Percentiles rank a stretch among this genome's conserved stretches.
phyloP scores from a whole-genome alignment of 805 yeast species.

The Candida andamanensis region DNA sequence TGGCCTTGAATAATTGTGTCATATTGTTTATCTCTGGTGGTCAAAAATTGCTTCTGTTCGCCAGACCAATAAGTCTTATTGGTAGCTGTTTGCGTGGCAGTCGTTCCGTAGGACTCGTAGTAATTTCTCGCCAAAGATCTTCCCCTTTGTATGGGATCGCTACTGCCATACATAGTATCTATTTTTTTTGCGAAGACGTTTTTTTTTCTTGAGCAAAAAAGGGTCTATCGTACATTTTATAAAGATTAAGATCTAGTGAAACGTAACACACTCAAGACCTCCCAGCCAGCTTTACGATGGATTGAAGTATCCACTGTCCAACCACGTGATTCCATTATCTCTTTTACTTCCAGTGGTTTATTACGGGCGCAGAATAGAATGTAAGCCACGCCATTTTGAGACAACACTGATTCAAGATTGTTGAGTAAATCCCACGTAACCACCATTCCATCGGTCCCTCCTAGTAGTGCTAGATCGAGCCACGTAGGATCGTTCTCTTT shows the following conservation, averaged over 20 bases:
- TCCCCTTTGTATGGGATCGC: no score
- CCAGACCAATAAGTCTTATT: conserved; percentile 31
- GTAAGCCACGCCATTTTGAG: conserved; percentile 68
- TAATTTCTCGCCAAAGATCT: no score
- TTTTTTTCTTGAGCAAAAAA: no score
- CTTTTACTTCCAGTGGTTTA: conserved; percentile 59
- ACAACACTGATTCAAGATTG: conserved; percentile 46
- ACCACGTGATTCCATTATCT: conserved; percentile 37
- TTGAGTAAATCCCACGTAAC: conserved; percentile 66
- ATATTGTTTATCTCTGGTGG: conserved; percentile 16
- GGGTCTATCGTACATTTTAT: no score
- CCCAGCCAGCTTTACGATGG: conserved; percentile 92
- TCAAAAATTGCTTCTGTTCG: conserved; percentile 21
- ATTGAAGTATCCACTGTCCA: conserved; percentile 57
- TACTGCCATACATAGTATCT: no score
- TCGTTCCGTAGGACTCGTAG: no score
- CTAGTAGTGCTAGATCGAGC: conserved; percentile 86
- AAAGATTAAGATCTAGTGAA: no score
- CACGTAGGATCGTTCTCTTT: conserved; percentile 49
- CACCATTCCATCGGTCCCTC: conserved; percentile 89
- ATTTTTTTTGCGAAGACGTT: no score
- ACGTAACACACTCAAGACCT: conserved; percentile 71
- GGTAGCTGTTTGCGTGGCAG: no score
- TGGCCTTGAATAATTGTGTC: conserved; percentile 39
- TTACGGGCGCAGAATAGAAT: conserved; percentile 90